Evolutionary conservation across 2,329 filamentous ascomycete species (phyloP), one percentile per base, ranked within the genome.

Genomic region (Bipolaris oryzae): DNA sequence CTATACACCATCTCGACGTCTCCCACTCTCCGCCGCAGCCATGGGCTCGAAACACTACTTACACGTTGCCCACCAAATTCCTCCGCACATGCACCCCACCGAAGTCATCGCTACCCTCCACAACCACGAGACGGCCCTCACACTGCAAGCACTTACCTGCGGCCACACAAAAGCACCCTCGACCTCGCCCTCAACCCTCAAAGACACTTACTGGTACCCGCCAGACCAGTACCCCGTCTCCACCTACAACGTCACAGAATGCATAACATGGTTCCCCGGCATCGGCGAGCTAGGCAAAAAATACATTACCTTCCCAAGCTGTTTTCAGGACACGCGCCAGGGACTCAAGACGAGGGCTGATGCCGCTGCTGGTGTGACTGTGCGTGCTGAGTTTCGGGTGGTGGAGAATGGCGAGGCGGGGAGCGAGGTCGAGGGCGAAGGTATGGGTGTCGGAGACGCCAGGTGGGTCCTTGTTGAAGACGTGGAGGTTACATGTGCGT

Each of bases 161-260:
- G 59, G 65, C 38, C 67, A 75, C 51, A 51, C 63, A 23, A 69
- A 70, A 45, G 66, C 72, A 9, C 58, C 64, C 18, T 44, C 46
- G 2, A 72, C 69, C 13, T 50, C 59, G 2, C 61, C 66, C 15
- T 59, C 64, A 15, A 68, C 61, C 2, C 60, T 67, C 34, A 73
- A 69, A 60, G 73, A 76, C 51, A 73, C 71, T 7, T 75, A 73
- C 51, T 76, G 71, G 71, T 73, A 71, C 49, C 73, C 73, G 25
- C 60, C 60, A 21, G 71, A 74, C 50, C 47, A 66, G 6, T 59
- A 70, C 33, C 67, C 68, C 7, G 58, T 74, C 11, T 48, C 60
- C 10, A 67, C 68, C 0, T 76, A 74, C 61, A 47, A 57, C 41
- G 73, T 76, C 47, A 72, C 66, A 37, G 72, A 76, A 51, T 60